Percentiles rank a stretch among this genome's conserved stretches.
phyloP scores from a whole-genome alignment of 805 yeast genomes.

The Lipomyces sp. region DNA sequence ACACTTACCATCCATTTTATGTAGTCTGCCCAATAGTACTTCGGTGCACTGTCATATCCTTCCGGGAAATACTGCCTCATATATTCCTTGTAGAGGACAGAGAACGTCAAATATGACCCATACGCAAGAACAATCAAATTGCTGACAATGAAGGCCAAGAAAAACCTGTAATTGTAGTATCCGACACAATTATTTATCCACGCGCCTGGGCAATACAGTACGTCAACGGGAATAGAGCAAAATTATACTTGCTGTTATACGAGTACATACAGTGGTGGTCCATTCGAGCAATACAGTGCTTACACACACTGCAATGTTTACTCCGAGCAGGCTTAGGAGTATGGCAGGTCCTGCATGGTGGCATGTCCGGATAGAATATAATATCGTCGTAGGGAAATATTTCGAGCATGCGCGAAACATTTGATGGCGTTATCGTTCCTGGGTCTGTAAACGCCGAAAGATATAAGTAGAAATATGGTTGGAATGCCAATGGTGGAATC shows the following conservation, averaged over 20 bases:
- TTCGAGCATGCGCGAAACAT: conserved; percentile 39
- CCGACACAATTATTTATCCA: conserved; percentile 70
- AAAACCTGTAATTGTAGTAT: conserved; percentile 63
- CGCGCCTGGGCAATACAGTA: conserved; percentile 39
- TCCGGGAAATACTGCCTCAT: conserved; percentile 26
- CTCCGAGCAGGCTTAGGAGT: conserved; percentile 61
- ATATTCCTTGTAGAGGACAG: conserved; percentile 25
- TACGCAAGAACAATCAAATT: conserved; percentile 55
- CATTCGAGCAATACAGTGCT: conserved; percentile 52
- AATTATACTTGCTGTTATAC: neutral
- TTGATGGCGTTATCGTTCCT: conserved; percentile 44
- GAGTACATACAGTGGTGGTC: conserved; percentile 61
- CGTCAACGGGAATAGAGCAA: neutral
- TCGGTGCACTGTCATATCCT: conserved; percentile 15
- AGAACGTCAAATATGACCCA: conserved; percentile 48
- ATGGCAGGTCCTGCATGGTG: conserved; percentile 55
- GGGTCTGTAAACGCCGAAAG: conserved; percentile 48
- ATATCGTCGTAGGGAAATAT: conserved; percentile 54
- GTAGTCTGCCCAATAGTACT: conserved; percentile 27
- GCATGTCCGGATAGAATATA: conserved; percentile 54
- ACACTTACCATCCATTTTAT: conserved; percentile 25
- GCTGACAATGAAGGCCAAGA: conserved; percentile 58
- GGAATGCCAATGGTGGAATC: conserved; percentile 36
- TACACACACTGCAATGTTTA: conserved; percentile 62
- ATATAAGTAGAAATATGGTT: conserved; percentile 41